Base-by-base conservation (phyloP, 306 rosid species). In the Quercus rubra region DNA sequence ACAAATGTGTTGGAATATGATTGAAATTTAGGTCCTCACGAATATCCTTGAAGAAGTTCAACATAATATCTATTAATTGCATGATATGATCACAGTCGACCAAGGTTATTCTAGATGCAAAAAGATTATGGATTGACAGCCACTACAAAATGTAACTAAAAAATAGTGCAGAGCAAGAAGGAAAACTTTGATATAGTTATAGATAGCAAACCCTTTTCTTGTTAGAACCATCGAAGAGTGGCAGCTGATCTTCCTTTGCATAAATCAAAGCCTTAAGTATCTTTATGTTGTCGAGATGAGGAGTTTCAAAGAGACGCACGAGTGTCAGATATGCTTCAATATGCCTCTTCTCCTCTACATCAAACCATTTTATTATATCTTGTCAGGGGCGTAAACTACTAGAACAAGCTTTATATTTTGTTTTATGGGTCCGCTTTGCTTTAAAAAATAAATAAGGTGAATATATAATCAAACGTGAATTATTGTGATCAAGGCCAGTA, bases 241-340 rank as follows among this genome's bases (percentile, higher is more conserved):
- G 86, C 58, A 81, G 82, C 31, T 23, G 73, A 64, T 87, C 90
- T 13, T 84, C 91, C 63, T 83, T 79, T 83, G 35, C 59, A 79
- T 55, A 31, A 72, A 91, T 74, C 79, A 87, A 70, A 74, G 79
- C 89, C 76, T 67, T 84, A 43, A 91, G 82, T 64, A 90, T 78
- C 85, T 78, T 85, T 9, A 76, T 55, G 87, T 91, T 91, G 18
- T 90, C 92, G 6, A 62, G 41, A 83, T 86, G 92, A 19, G 87
- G 25, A 52, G 79, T 75, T 58, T 81, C 77, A 70, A 88, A 77
- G 33, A 84, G 86, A 77, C 56, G n/a, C 10, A 28, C 18, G 25
- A 88, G 74, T 18, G 70, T 56, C 79, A 76, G 74, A 74, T 71
- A 87, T 25, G 82, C 87, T 79, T 87, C 88, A 23, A 76, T 75